Evolutionary conservation across 73 alveolate species (phyloP).

Genomic region (Blepharisma stoltei): DNA sequence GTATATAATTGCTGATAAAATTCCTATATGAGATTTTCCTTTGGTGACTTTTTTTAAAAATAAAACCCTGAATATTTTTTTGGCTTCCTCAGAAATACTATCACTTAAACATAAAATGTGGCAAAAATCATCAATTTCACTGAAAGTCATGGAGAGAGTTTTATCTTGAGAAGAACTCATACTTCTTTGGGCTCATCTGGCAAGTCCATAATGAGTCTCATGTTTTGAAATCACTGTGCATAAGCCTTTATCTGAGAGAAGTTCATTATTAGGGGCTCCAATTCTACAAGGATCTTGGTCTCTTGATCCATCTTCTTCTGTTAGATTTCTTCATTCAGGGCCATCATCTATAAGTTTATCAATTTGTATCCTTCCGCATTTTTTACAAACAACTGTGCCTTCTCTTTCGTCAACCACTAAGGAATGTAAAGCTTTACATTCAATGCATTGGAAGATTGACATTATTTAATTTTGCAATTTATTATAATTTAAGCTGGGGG

Average conservation of each 20-base stretch:
- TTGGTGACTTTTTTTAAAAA: neutral
- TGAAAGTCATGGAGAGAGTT: neutral
- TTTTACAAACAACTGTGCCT: slow-evolving; percentile 10
- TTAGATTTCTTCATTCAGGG: slow-evolving; percentile 5
- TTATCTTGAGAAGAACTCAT: neutral
- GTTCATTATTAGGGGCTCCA: slow-evolving; percentile 21
- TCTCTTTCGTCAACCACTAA: slow-evolving; percentile 11
- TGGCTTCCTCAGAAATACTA: neutral
- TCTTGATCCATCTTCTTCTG: slow-evolving; percentile 7
- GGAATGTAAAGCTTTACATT: neutral
- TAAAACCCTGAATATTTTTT: neutral
- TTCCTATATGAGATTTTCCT: slow-evolving; percentile 22
- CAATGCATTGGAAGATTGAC: neutral
- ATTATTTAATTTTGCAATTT: too few species aligned
- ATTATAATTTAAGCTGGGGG: slow-evolving; percentile 29
- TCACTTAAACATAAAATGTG: neutral
- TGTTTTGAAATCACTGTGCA: slow-evolving; percentile 9
- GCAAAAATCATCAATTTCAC: neutral
- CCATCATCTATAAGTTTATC: slow-evolving; percentile 5
- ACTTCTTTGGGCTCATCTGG: slow-evolving; percentile 12
- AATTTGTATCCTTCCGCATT: slow-evolving; percentile 8
- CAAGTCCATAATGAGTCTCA: neutral
- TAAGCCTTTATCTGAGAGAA: slow-evolving; percentile 7
- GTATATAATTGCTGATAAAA: neutral
- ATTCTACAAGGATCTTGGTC: slow-evolving; percentile 9